Percentiles rank a stretch among this genome's conserved stretches.
phyloP scores from a whole-genome alignment of 106 monocot genomes.

The Dioscorea zingiberensis region DNA sequence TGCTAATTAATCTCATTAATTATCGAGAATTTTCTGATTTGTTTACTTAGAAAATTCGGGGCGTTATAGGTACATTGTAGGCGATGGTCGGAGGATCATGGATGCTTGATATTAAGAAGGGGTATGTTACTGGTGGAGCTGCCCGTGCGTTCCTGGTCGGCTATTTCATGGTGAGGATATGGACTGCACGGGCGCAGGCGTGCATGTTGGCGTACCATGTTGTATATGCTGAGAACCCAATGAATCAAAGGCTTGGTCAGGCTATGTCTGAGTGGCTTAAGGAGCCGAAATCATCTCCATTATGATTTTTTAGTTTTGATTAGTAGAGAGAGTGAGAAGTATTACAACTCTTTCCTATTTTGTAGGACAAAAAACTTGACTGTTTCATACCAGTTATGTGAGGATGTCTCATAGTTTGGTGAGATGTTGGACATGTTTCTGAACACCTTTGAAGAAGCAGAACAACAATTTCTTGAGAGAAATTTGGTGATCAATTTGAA shows the following conservation, averaged over 20 bases:
- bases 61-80: conserved; percentile 24
- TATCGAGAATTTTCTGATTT: too few relatives aligned
- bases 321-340: too few relatives aligned
- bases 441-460: too few relatives aligned
- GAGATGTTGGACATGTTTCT: too few relatives aligned
- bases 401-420: too few relatives aligned
- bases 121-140: conserved; percentile 6
- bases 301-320: not conserved
- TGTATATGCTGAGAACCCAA: conserved; percentile 43
- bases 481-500: too few relatives aligned
- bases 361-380: too few relatives aligned
- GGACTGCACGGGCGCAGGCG: conserved; percentile 55
- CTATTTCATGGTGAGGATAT: conserved; percentile 36
- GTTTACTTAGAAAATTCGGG: too few relatives aligned
- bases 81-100: conserved; percentile 31
- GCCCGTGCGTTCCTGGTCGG: conserved; percentile 42
- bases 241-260: conserved; percentile 11
- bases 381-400: too few relatives aligned
- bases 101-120: conserved; percentile 18
- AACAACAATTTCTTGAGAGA: too few relatives aligned
- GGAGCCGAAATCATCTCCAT: conserved; percentile 11
- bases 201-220: conserved; percentile 49
- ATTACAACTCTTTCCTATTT: too few relatives aligned
- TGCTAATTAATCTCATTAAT: too few relatives aligned
- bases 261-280: conserved; percentile 23